Evolutionary conservation across 768 basidiomycete genomes (phyloP), one percentile per base, ranked within the genome.

Genomic region (Leccinum broughii): DNA sequence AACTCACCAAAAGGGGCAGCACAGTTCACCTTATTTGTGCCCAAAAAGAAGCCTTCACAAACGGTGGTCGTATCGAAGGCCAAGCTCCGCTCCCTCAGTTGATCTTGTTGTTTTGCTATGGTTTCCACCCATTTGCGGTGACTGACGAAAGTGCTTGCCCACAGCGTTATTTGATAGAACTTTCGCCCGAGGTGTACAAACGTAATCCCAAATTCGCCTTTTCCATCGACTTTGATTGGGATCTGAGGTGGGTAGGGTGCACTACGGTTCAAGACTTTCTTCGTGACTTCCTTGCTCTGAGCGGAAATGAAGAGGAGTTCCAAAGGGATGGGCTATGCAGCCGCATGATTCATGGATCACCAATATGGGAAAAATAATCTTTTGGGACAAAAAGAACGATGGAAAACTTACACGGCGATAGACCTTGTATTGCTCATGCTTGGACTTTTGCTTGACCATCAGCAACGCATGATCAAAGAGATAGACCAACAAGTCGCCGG

Each of bases 391-490:
- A 6, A 3, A 32, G 41, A 0, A 35, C 9, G 32, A 10, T 51
- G 57, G 24, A 24, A 28, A 54, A 78, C 90, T 72, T 70, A 98
- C 95, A 67, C 90, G 86, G 66, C 95, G 87, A 70, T 97, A 95
- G 13, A 98, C 95, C 71, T 92, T 92, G 75, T 86, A 89, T 68
- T 94, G 92, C 66, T 98, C 95, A 54, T 88, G 87, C 71, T 95
- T 94, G 75, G 87, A 92, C 75, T 93, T 95, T 71, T 94, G 89
- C 77, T 94, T 98, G 64, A 92, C 95, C 84, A 98, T 93, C 34
- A 99, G 78, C 48, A 99, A 77, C 1, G 95, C 95, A 74, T 99
- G 97, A 72, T 99, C 97, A 70, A 99, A 97, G 68, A 99, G 76
- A 78, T 96, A 98, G 6, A 96, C 92, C 67, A 92, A 85, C 54